Evolutionary conservation across 805 yeast species (phyloP), one percentile per base, ranked within the genome.

Genomic region (Kockiozyma suomiensis): DNA sequence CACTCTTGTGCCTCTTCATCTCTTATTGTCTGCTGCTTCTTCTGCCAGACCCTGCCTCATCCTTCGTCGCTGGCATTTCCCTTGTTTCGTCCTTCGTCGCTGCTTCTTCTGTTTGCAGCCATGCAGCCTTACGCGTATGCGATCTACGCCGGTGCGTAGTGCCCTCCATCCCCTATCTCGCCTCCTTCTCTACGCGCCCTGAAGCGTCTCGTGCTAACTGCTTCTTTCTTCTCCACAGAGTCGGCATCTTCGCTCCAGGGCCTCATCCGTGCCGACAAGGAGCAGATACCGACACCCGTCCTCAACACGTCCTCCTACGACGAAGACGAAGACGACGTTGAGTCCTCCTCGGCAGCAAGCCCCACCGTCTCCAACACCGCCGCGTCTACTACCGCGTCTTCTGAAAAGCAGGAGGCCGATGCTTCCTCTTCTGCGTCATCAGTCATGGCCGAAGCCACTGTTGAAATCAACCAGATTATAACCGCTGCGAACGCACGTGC

Each of bases 171-270:
- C 45, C 42, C 28, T n/a, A 5, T 33, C 38, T 19, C 47, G 35
- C 19, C 46, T 57, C 38, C 23, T 32, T 50, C n/a, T n/a, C n/a
- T n/a, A 13, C 21, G 10, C 5, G 26, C 49, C 37, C 32, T 17
- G 17, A n/a, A 12, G 50, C 15, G 51, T 19, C 23, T 19, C n/a
- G 28, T 26, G 26, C 26, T 37, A 17, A 17, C 45, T 37, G 13
- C 35, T n/a, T 19, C 38, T 2, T 41, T 5, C 42, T 17, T n/a
- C n/a, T n/a, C n/a, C 41, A 13, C 53, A 59, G 63, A 55, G 41
- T 55, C 63, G 32, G 59, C 63, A n/a, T 50, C 60, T 25, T 21
- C 60, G 19, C 55, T 59, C n/a, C 64, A 56, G 41, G 54, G 51
- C 40, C 55, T 59, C 38, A 59, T 59, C 40, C 60, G 60, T 26